Evolutionary conservation across 2,329 filamentous ascomycete genomes (phyloP).

Genomic region (Colletotrichum theobromicola): DNA sequence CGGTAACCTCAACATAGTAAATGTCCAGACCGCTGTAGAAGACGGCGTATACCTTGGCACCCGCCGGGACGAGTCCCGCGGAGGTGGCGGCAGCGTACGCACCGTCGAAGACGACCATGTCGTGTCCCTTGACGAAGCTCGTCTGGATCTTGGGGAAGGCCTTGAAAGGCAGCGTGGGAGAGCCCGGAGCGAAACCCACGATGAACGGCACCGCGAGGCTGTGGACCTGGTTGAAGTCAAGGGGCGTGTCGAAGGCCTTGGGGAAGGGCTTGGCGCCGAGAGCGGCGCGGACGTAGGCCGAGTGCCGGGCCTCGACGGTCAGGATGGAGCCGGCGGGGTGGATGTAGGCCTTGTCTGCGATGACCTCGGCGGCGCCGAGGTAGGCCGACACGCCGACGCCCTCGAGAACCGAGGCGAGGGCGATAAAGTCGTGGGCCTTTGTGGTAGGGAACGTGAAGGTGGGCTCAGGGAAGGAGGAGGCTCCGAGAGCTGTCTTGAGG

Average conservation of each 20-base stretch:
- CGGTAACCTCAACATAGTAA: conserved; percentile 19
- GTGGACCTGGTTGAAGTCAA: conserved; percentile 64
- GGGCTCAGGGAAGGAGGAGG: conserved; percentile 44
- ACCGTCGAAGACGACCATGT: conserved; percentile 28
- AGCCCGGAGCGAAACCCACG: conserved; percentile 57
- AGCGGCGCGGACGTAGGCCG: conserved; percentile 61
- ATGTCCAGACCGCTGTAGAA: conserved; percentile 34
- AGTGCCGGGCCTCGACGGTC: conserved; percentile 69
- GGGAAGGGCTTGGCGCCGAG: conserved; percentile 58
- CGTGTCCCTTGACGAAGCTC: conserved; percentile 26
- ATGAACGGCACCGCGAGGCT: conserved; percentile 71
- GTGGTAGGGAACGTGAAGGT: conserved; percentile 60
- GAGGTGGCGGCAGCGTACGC: conserved; percentile 22
- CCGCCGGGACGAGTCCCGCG: conserved; percentile 3
- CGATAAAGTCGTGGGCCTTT: conserved; percentile 61
- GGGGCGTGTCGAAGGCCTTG: conserved; percentile 64
- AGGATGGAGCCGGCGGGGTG: conserved; percentile 67
- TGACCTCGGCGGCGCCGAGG: conserved; percentile 65
- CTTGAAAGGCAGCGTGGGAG: conserved; percentile 62
- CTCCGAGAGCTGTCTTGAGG: conserved; percentile 54
- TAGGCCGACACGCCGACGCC: conserved; percentile 70
- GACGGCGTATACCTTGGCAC: conserved; percentile 32
- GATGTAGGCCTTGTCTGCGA: conserved; percentile 62
- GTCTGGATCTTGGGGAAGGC: conserved; percentile 58
- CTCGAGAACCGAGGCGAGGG: conserved; percentile 67